Percentiles rank a stretch among this genome's conserved stretches.
These are phyloP conservation scores for Yamagishiella unicocca DNA, from an alignment of 139 green algal species.

Conservation along the genomic window DNA sequence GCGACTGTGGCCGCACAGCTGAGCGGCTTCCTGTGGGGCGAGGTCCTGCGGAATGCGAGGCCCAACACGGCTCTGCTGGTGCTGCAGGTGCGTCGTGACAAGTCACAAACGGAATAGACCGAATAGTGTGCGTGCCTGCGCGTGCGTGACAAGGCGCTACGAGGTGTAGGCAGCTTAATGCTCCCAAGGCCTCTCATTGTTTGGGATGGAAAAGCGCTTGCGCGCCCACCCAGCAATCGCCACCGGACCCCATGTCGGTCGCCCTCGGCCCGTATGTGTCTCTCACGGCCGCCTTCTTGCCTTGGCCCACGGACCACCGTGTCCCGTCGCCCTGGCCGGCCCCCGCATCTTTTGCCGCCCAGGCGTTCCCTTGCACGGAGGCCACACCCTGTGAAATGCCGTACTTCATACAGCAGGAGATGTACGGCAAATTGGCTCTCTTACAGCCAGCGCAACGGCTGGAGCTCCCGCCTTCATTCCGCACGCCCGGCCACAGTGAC, in stretches of 20 bases:
- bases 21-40: not conserved
- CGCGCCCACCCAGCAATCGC: not conserved
- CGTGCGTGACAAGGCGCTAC: not conserved
- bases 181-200: not conserved
- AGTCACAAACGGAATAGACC: not conserved
- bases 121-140: not conserved
- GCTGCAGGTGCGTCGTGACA: slow-evolving; percentile 12
- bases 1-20: too few species aligned
- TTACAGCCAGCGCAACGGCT: not conserved
- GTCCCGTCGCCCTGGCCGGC: not conserved
- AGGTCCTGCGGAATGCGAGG: not conserved
- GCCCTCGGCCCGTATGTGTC: too few species aligned
- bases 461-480: not conserved
- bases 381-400: not conserved
- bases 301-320: not conserved
- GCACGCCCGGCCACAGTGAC: not conserved
- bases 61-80: not conserved
- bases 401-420: not conserved
- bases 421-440: not conserved
- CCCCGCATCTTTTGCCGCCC: not conserved
- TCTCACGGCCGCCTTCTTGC: not conserved
- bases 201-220: not conserved
- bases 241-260: not conserved
- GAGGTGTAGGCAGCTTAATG: not conserved
- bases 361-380: not conserved